Evolutionary conservation across 2,329 filamentous ascomycete genomes (phyloP).

Genomic region (Paecilomyces niveus): DNA sequence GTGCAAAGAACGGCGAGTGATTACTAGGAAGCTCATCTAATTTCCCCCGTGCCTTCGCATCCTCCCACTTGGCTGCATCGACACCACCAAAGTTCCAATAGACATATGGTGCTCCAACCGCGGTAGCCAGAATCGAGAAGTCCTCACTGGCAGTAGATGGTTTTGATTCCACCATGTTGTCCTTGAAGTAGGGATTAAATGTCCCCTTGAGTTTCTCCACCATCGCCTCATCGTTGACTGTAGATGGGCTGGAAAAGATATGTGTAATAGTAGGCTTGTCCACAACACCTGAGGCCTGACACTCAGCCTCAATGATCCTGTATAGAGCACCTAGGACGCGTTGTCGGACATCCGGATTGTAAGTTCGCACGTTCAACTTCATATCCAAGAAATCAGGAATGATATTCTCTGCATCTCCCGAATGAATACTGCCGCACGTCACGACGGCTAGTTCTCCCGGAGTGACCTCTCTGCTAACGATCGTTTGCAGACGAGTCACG

Average conservation of each 20-base stretch:
- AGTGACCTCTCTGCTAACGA: conserved; percentile 33
- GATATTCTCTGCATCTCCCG: conserved; percentile 39
- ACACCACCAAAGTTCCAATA: conserved; percentile 53
- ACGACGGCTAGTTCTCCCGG: conserved; percentile 39
- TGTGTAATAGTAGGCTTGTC: conserved; percentile 37
- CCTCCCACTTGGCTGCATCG: conserved; percentile 43
- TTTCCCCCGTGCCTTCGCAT: conserved; percentile 38
- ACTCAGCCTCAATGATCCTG: conserved; percentile 48
- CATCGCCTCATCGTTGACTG: conserved; percentile 44
- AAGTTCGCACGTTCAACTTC: conserved; percentile 36
- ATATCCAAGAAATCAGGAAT: conserved; percentile 38
- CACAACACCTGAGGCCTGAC: conserved; percentile 40
- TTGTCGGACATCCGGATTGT: conserved; percentile 22
- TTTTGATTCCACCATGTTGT: conserved; percentile 30
- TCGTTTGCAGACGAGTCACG: conserved; percentile 34
- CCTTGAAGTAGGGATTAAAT: conserved; percentile 43
- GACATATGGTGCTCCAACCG: conserved; percentile 42
- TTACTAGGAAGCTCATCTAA: conserved; percentile 49
- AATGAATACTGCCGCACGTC: conserved; percentile 38
- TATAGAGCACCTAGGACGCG: conserved; percentile 30
- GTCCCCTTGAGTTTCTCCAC: conserved; percentile 36
- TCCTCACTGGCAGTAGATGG: conserved; percentile 48
- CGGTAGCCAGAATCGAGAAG: conserved; percentile 48
- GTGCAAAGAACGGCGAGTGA: conserved; percentile 52
- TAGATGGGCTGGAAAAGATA: conserved; percentile 41